phyloP scores from a whole-genome alignment of 805 yeast genomes.

The Cyberlindnera misumaiensis region DNA sequence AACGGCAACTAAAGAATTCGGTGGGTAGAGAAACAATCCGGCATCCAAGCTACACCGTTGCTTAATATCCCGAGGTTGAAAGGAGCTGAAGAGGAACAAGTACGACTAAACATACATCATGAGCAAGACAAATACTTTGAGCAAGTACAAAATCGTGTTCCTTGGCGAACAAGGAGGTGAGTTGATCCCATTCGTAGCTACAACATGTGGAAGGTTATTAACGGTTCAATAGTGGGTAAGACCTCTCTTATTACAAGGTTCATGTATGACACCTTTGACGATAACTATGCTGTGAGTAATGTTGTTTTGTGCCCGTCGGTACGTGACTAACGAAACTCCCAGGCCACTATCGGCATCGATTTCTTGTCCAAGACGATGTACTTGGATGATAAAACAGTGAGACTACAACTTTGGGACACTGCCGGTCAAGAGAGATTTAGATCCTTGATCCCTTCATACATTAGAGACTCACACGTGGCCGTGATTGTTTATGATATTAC shows the following conservation, averaged over 20 bases:
- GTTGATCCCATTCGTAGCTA: conserved; percentile 1
- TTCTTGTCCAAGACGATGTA: conserved; percentile 93
- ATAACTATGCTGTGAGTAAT: conserved; percentile 63
- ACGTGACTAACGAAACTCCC: conserved; percentile 12
- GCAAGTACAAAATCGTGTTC: conserved; percentile 84
- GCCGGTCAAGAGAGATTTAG: conserved; percentile 97
- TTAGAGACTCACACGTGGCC: conserved; percentile 95
- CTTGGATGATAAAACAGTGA: conserved; percentile 88
- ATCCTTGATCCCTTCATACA: conserved; percentile 90
- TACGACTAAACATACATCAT: conserved; percentile 2
- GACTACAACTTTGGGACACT: conserved; percentile 96
- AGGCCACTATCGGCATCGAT: conserved; percentile 95
- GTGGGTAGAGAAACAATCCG: too few relatives aligned
- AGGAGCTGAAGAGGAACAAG: too few relatives aligned
- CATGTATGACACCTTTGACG: conserved; percentile 96
- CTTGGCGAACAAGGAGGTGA: conserved; percentile 73
- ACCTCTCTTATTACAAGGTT: conserved; percentile 94
- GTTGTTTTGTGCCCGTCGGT: background rate
- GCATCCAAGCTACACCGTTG: too few relatives aligned
- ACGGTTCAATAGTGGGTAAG: conserved; percentile 77
- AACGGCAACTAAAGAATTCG: too few relatives aligned
- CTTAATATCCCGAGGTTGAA: too few relatives aligned
- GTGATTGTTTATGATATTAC: conserved; percentile 94
- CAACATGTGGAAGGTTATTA: conserved; percentile 1
- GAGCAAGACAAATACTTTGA: conserved; percentile 26